These are phyloP conservation scores for Ustilago tritici DNA, from an alignment of 1,284 basidiomycete genomes.

Conservation along the genomic window DNA sequence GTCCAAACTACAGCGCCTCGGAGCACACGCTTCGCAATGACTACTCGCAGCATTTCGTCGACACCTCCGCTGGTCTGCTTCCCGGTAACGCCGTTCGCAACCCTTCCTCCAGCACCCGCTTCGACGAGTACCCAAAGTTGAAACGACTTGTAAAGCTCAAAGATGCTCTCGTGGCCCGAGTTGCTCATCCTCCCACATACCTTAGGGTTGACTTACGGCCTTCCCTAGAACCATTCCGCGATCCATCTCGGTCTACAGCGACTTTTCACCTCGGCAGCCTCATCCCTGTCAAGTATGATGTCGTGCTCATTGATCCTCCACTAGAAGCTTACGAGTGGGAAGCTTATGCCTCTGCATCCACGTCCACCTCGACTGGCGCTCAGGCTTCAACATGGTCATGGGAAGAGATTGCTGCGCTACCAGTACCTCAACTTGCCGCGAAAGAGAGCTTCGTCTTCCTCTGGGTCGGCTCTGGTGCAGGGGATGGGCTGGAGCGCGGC, in stretches of 20 bases:
- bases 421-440: constrained; percentile 84
- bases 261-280: constrained; percentile 56
- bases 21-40: constrained; percentile 96
- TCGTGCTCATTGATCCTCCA: constrained; percentile 91
- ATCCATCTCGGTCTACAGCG: constrained; percentile 14
- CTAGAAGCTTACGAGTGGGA: constrained; percentile 72
- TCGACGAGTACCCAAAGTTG: constrained; percentile 78
- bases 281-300: constrained; percentile 83
- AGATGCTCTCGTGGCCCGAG: constrained; percentile 47
- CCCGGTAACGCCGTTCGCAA: constrained; percentile 65
- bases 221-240: constrained; percentile 33
- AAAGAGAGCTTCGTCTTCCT: constrained; percentile 88
- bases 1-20: constrained; percentile 73
- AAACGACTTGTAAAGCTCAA: constrained; percentile 61
- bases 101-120: constrained; percentile 76
- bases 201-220: constrained; percentile 53
- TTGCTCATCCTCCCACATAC: constrained; percentile 61
- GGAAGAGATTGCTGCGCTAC: constrained; percentile 83
- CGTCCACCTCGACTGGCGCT: background rate
- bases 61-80: constrained; percentile 68
- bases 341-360: constrained; percentile 22
- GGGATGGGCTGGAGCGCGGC: constrained; percentile 90
- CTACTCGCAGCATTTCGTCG: constrained; percentile 89
- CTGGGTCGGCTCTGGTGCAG: constrained; percentile 93
- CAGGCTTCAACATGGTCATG: constrained; percentile 75